phyloP scores from a whole-genome alignment of 805 yeast genomes.

The Candida schatavii region DNA sequence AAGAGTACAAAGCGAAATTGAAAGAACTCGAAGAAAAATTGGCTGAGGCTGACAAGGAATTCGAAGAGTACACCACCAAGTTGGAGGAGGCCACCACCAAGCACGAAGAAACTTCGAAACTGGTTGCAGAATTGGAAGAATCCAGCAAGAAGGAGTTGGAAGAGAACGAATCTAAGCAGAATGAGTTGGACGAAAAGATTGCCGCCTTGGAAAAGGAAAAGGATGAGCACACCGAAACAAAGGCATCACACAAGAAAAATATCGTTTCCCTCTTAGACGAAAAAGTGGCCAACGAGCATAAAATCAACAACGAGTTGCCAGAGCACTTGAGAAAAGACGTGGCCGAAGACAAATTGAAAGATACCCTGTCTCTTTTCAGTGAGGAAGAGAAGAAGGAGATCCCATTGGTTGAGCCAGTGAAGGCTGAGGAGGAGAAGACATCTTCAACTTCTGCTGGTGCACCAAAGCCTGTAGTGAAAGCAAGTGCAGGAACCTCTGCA shows the following conservation, averaged over 20 bases:
- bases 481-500: not conserved
- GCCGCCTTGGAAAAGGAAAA: slow-evolving; percentile 41
- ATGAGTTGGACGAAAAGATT: slow-evolving; percentile 42
- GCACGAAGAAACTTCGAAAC: slow-evolving; percentile 38
- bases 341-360: slow-evolving; percentile 34
- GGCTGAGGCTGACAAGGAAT: slow-evolving; percentile 37
- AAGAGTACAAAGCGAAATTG: slow-evolving; percentile 42
- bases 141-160: slow-evolving; percentile 22
- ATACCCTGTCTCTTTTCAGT: slow-evolving; percentile 38
- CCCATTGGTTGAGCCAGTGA: slow-evolving; percentile 10
- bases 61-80: slow-evolving; percentile 30
- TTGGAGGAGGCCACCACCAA: slow-evolving; percentile 32
- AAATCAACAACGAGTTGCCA: slow-evolving; percentile 49
- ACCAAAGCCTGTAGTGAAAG: slow-evolving; percentile 9
- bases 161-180: slow-evolving; percentile 24
- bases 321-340: slow-evolving; percentile 45
- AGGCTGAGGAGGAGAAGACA: slow-evolving; percentile 3
- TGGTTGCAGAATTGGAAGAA: slow-evolving; percentile 34
- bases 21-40: slow-evolving; percentile 45
- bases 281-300: slow-evolving; percentile 45
- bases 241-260: slow-evolving; percentile 32
- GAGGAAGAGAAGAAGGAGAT: slow-evolving; percentile 23
- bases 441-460: slow-evolving; percentile 8
- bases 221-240: slow-evolving; percentile 32
- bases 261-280: slow-evolving; percentile 29